Base-by-base conservation (phyloP, 2,329 filamentous ascomycete genomes). In the Aspergillus sojae region DNA sequence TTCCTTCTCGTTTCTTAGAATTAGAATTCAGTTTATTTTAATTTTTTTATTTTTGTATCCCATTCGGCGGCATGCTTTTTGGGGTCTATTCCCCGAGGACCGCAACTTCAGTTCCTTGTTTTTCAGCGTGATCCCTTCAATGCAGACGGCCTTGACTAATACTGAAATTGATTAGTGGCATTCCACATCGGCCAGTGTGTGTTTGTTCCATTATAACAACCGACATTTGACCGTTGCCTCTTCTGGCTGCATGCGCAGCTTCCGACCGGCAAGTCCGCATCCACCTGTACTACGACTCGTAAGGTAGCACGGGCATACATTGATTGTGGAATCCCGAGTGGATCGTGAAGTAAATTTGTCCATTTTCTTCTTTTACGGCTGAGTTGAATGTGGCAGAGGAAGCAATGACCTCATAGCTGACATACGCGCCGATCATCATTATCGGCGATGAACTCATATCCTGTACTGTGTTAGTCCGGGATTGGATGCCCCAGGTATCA, bases 171-270 rank as follows among this genome's bases (percentile, higher is more conserved):
- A 45, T 60, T 45, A 43, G 41, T 50, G 34, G 45, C 46, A 32
- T 50, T 58, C 54, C 60, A 56, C 54, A 63, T 60, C 39, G 16
- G 39, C 16, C 39, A 41, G 16, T 41, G 19, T 41, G 39, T 41
- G 16, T n/a, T 41, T 41, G 39, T 41, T n/a, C 6, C 16, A 41
- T 41, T 41, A 19, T 41, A n/a, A n/a, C 39, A 41, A n/a, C 39
- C 39, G 7, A 41, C 39, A 41, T 19, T 52, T 63, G 60, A 41
- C 55, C 54, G 57, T 71, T 73, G 39, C 70, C 70, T 58, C 62
- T 71, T 68, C 64, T 56, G 67, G 68, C 68, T 48, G 55, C 68
- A 61, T 72, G 66, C 67, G 58, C 61, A 65, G 58, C 60, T 62
- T 61, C 62, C 57, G 52, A 54, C 30, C 43, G 57, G 58, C 57